These are phyloP conservation scores for Phytopythium ostracodes DNA, from an alignment of 352 stramenopile genomes.

Conservation along the genomic window DNA sequence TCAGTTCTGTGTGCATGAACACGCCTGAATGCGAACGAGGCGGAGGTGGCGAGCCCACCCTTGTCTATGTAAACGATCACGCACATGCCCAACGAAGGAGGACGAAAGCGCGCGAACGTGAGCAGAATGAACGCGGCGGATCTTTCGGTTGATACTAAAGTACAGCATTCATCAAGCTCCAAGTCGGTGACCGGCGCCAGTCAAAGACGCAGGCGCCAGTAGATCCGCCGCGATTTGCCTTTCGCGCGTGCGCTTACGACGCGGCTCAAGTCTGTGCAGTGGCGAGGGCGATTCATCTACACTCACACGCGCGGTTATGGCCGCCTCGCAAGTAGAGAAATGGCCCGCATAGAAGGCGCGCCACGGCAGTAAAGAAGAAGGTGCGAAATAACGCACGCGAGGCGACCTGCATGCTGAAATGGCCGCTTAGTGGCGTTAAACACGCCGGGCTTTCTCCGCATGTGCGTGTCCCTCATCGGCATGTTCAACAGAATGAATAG, in stretches of 20 bases:
- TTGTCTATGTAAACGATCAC: neutral
- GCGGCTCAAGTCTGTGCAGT: neutral
- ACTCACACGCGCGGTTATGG: too few relatives aligned
- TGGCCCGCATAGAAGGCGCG: neutral
- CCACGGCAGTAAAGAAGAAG: neutral
- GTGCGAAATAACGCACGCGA: neutral
- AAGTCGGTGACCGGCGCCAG: too few relatives aligned
- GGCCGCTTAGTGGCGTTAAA: neutral
- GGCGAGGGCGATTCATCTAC: too few relatives aligned
- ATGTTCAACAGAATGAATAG: too few relatives aligned
- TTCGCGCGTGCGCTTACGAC: neutral
- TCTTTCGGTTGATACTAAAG: neutral
- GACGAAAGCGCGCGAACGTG: neutral
- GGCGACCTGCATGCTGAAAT: neutral
- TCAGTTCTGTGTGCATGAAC: neutral
- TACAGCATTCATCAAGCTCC: too few relatives aligned
- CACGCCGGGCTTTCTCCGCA: too few relatives aligned
- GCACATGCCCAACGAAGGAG: neutral
- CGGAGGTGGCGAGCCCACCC: neutral
- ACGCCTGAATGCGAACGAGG: neutral
- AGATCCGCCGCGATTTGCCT: neutral
- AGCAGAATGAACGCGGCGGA: neutral
- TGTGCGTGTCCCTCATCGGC: neutral
- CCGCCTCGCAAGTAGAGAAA: too few relatives aligned
- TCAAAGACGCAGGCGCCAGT: neutral